A percentile compares a stretch with the other conserved stretches of the same genome.
Conservation (phyloP, 2,329 filamentous ascomycete genomes). For the Claviceps africana region DNA sequence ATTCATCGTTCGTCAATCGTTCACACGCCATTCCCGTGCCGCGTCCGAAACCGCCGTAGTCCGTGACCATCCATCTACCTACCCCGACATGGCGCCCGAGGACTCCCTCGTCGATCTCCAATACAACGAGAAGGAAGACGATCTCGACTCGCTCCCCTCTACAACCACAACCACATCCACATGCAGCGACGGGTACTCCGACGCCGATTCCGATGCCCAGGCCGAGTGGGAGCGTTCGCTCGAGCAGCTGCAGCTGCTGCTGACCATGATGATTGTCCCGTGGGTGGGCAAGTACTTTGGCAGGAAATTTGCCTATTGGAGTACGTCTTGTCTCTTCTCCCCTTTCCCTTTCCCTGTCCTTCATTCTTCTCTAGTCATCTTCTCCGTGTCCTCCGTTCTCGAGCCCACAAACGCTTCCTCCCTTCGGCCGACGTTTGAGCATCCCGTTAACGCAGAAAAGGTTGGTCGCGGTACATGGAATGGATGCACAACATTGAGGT, state of each 20-base stretch:
- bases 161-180: slow-evolving; percentile 14
- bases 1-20: not conserved
- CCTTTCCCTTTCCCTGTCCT: not conserved
- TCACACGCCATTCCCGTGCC: not conserved
- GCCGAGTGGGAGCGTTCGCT: slow-evolving; percentile 88
- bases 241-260: slow-evolving; percentile 80
- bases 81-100: slow-evolving; percentile 19
- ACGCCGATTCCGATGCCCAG: slow-evolving; percentile 71
- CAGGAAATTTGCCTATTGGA: slow-evolving; percentile 90
- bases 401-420: not conserved
- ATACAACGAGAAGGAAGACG: slow-evolving; percentile 37
- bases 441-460: slow-evolving; percentile 28
- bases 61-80: not conserved
- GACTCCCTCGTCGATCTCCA: slow-evolving; percentile 38
- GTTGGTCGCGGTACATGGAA: slow-evolving; percentile 87
- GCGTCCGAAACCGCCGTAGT: not conserved
- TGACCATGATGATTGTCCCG: slow-evolving; percentile 90
- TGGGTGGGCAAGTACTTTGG: slow-evolving; percentile 93
- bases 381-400: not conserved
- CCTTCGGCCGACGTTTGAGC: not conserved
- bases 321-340: slow-evolving; percentile 30
- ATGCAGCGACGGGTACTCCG: slow-evolving; percentile 41
- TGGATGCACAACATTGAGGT: slow-evolving; percentile 81
- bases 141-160: slow-evolving; percentile 51
- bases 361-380: not conserved